Conservation (phyloP, 2,329 filamentous ascomycete genomes). For the Aspergillus costaricaensis region DNA sequence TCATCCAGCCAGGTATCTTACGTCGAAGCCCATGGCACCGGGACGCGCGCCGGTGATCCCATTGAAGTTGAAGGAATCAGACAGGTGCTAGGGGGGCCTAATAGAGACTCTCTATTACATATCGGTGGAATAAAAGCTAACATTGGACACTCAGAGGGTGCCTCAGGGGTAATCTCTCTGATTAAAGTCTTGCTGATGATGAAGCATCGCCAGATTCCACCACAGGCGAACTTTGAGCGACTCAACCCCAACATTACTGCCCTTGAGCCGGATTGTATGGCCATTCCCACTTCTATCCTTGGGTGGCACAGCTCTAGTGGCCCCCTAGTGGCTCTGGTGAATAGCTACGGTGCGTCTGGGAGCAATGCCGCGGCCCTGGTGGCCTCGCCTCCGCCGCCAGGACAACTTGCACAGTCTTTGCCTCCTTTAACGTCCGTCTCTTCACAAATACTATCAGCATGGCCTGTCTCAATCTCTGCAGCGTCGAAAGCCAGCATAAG, state of each 20-base stretch:
- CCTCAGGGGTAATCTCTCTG: constrained; percentile 28
- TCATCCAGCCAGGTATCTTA: background rate
- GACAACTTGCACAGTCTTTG: background rate
- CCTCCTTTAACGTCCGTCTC: background rate
- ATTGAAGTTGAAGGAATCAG: background rate
- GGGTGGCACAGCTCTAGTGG: background rate
- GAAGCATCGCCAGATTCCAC: constrained; percentile 1
- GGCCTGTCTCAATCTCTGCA: background rate
- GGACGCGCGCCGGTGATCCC: background rate
- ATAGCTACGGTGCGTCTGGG: background rate
- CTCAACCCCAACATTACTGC: constrained; percentile 6
- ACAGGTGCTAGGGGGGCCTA: background rate
- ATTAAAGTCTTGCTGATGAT: constrained; percentile 26
- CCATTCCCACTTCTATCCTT: background rate
- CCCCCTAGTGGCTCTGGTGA: background rate
- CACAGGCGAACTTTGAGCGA: constrained; percentile 4
- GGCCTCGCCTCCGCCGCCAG: background rate
- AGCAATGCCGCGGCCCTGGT: background rate
- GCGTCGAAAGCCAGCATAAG: background rate
- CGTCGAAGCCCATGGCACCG: background rate
- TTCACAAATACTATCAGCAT: background rate
- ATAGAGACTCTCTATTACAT: background rate
- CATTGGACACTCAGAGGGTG: constrained; percentile 32
- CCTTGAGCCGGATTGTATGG: background rate
- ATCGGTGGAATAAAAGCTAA: constrained; percentile 21